These are phyloP conservation scores for Clavispora santaluciae DNA, from an alignment of 805 yeast species.

Conservation along the genomic window DNA sequence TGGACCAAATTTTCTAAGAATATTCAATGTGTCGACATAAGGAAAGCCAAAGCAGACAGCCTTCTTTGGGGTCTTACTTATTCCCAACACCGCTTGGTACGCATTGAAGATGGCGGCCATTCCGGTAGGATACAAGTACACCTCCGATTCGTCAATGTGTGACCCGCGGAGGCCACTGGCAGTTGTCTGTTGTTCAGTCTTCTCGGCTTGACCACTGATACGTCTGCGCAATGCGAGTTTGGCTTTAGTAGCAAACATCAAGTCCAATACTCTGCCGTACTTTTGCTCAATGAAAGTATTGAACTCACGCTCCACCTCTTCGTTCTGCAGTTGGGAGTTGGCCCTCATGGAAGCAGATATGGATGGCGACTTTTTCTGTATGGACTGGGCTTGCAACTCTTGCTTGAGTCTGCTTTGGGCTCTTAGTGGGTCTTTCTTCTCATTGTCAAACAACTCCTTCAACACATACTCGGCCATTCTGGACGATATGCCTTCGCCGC, in stretches of 20 bases:
- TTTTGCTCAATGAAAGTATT: slow-evolving; percentile 77
- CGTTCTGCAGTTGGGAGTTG: slow-evolving; percentile 17
- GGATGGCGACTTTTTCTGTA: slow-evolving; percentile 30
- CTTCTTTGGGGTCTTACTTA: slow-evolving; percentile 34
- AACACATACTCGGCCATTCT: slow-evolving; percentile 81
- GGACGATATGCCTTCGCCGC: slow-evolving; percentile 95
- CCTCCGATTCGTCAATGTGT: slow-evolving; percentile 49
- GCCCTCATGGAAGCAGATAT: slow-evolving; percentile 24
- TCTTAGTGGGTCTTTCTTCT: slow-evolving; percentile 12
- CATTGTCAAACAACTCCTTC: slow-evolving; percentile 44
- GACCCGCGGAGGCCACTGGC: slow-evolving; percentile 9
- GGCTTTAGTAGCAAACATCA: slow-evolving; percentile 71
- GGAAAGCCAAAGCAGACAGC: slow-evolving; percentile 96
- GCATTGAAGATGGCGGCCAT: slow-evolving; percentile 89
- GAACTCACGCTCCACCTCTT: slow-evolving; percentile 47
- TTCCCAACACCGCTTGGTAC: slow-evolving; percentile 49
- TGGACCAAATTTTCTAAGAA: slow-evolving; percentile 84
- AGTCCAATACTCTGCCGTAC: slow-evolving; percentile 83
- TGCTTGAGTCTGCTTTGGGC: slow-evolving; percentile 19
- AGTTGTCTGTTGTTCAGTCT: slow-evolving; percentile 21
- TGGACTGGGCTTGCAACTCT: slow-evolving; percentile 32
- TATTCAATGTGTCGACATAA: slow-evolving; percentile 85
- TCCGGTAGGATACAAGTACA: slow-evolving; percentile 82
- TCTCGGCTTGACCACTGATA: slow-evolving; percentile 62
- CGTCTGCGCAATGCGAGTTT: slow-evolving; percentile 69